phyloP scores from a whole-genome alignment of 495 filamentous ascomycete species.

The Lophiotrema nucula region DNA sequence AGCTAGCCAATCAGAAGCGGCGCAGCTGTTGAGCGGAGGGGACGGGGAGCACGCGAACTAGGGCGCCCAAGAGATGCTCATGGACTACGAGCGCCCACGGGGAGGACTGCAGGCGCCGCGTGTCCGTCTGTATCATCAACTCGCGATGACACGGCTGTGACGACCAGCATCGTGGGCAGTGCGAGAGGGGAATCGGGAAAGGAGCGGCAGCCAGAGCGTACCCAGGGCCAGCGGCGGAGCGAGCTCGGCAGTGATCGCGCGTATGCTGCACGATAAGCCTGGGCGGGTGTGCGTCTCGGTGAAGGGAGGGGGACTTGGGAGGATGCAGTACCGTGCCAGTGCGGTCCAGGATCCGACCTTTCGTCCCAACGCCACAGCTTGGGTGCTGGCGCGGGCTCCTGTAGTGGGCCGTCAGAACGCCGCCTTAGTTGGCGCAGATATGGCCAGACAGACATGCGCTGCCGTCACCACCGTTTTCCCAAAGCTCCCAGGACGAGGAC shows the following conservation, averaged over 20 bases:
- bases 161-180: not conserved
- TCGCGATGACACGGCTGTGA: not conserved
- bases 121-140: not conserved
- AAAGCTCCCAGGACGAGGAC: not conserved
- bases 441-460: not conserved
- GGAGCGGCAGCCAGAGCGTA: not conserved
- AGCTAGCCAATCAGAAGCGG: not conserved
- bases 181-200: not conserved
- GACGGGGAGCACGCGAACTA: not conserved
- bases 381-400: not conserved
- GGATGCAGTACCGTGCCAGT: not conserved
- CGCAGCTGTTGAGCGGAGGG: not conserved
- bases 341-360: not conserved
- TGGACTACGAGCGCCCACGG: not conserved
- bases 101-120: slow-evolving; percentile 17
- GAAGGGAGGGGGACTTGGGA: not conserved
- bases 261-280: not conserved
- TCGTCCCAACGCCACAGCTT: slow-evolving; percentile 8
- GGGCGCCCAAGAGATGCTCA: not conserved
- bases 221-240: not conserved
- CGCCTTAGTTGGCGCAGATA: not conserved
- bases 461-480: not conserved
- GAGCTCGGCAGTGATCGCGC: not conserved
- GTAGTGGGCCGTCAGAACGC: not conserved
- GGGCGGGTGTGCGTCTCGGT: not conserved